Evolutionary conservation across 306 rosid species (phyloP), one percentile per base, ranked within the genome.

Genomic region (Parietaria judaica): DNA sequence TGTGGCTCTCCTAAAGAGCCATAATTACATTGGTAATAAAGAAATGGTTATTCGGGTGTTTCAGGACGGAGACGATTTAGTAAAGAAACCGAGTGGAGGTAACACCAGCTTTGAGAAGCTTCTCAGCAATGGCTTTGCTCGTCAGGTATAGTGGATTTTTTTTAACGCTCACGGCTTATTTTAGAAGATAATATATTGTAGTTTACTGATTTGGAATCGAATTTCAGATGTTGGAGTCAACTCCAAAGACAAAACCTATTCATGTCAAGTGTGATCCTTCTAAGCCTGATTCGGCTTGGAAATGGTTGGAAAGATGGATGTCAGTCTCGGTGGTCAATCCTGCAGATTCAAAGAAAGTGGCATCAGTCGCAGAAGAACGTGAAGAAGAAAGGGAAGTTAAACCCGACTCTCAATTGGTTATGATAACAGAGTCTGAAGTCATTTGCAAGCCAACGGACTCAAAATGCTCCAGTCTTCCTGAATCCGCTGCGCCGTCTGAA

Each of bases 281-380:
- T 45, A 89, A 94, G 77, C 68, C 78, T 8, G 88, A 86, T 68
- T 86, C 99, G 72, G 90, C 91, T 60, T 94, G 97, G 99, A 81
- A 76, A 65, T 94, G 99, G 99, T 69, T 94, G 84, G 99, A 94
- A 83, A 87, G 90, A 66, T 94, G 99, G 99, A 84, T 83, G 83
- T 63, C 89, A 62, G 84, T 76, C 44, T 72, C 90, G 58, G 64
- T 87, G 10, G 59, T 46, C 58, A 80, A 76, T 69, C 43, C 62
- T 68, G 74, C 60, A 11, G 82, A 80, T 69, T 34, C 66, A 35
- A 70, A 69, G 45, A 66, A 79, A 36, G 58, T 61, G 41, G 76
- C 56, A 60, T 10, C 65, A 52, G 12, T 23, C 58, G 14, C 76
- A 47, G 85, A 79, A 48, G 73, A 86, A 63, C 67, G 58, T 54